phyloP scores from a whole-genome alignment of 2,329 filamentous ascomycete species.

The Aspergillus transmontanensis region DNA sequence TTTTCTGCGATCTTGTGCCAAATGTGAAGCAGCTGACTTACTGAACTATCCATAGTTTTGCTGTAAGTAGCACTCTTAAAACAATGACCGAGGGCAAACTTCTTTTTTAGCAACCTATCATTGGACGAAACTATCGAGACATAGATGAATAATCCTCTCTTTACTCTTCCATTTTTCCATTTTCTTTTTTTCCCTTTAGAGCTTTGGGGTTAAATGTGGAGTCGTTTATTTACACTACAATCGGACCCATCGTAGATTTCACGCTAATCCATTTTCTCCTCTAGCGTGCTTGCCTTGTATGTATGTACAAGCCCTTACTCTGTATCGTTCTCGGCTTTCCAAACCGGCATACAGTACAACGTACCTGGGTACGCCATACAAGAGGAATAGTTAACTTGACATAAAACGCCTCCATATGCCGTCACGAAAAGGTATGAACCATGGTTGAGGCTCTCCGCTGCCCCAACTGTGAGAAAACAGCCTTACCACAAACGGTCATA shows the following conservation, averaged over 20 bases:
- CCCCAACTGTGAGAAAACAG: slow-evolving; percentile 18
- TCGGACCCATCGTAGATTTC: slow-evolving; percentile 17
- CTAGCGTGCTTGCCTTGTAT: slow-evolving; percentile 8
- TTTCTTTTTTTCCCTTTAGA: slow-evolving; percentile 3
- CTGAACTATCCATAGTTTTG: neutral
- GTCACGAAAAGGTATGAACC: slow-evolving; percentile 21
- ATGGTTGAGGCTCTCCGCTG: slow-evolving; percentile 35
- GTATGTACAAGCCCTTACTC: slow-evolving; percentile 12
- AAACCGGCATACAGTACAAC: slow-evolving; percentile 2
- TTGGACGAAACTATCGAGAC: slow-evolving; percentile 1
- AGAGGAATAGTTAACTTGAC: neutral
- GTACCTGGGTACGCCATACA: neutral
- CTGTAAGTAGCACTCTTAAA: neutral
- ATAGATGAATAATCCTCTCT: slow-evolving; percentile 3
- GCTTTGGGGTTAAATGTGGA: slow-evolving; percentile 24
- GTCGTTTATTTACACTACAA: slow-evolving; percentile 28
- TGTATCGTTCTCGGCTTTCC: slow-evolving; percentile 11
- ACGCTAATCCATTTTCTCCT: slow-evolving; percentile 6
- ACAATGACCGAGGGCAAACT: neutral
- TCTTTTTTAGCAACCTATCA: neutral
- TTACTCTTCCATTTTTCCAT: neutral
- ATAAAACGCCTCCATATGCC: slow-evolving; percentile 4
- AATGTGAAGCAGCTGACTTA: neutral
- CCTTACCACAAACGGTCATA: slow-evolving; percentile 28
- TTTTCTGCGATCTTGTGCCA: slow-evolving; percentile 2